Evolutionary conservation across 176 grass and related monocot genomes (phyloP), one percentile per base, ranked within the genome.

Genomic region (Triticum turgidum): DNA sequence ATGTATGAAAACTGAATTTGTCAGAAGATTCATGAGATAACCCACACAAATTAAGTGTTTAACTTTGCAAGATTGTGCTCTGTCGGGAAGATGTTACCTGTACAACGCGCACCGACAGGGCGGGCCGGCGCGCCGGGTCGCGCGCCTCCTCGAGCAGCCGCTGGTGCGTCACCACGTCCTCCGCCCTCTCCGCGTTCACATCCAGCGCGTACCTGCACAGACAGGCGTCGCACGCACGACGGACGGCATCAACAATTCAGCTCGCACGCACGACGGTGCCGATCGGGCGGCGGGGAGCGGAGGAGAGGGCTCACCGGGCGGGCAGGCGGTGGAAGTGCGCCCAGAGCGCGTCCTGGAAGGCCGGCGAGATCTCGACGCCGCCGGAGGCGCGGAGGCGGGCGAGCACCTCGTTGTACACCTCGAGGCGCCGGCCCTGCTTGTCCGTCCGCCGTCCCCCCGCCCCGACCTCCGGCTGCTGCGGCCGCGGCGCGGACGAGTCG

Each of bases 251-350:
- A 30, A 21, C 29, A 30, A 3, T 30, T 30, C 29, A 30, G 29
- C 29, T 59, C 54, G 74, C 25, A 2, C 32, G 3, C 33, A 34
- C 54, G 30, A 21, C 38, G 42, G 24, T 3, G 17, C 29, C 18
- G 62, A 68, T 47, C 24, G 11, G 14, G 6, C 3, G 64, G 64
- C 0, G 44, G 15, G 1, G n/a, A 21, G 22, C 3, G 41, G 71
- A 27, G 7, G 44, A 5, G 18, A 5, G 1, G 9, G 21, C 89
- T 85, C 76, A 98, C 91, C 92, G 73, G 30, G 82, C 82, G 14
- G 95, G 95, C 52, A 98, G 95, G 67, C 95, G 95, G 80, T 93
- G 92, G 87, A 97, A 97, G 77, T 97, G 95, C 6, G 81, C 72
- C 92, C 91, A 97, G 65, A 97, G 89, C 35, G 64, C 86, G 77